Evolutionary conservation across 129 eudicot genomes (phyloP).

Genomic region (Centaurea solstitialis): DNA sequence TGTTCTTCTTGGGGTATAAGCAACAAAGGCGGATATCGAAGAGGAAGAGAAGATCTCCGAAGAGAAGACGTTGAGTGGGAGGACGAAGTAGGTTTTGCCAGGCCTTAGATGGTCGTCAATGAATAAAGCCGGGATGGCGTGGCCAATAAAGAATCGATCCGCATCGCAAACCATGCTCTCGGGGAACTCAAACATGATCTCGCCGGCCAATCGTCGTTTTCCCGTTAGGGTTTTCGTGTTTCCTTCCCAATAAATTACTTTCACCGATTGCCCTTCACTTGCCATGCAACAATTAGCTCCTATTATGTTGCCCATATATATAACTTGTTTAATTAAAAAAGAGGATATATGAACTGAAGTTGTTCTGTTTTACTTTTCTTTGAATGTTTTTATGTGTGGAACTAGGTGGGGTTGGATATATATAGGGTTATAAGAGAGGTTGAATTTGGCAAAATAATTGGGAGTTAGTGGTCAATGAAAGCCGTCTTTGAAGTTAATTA

Average conservation of each 20-base stretch:
- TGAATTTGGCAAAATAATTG: neutral
- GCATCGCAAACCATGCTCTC: slow-evolving; percentile 73
- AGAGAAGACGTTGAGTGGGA: slow-evolving; percentile 65
- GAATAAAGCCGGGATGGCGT: slow-evolving; percentile 50
- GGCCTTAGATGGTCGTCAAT: slow-evolving; percentile 55
- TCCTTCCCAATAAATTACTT: slow-evolving; percentile 55
- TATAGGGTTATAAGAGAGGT: neutral
- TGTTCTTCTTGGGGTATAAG: neutral
- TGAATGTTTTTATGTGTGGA: neutral
- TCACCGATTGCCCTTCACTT: slow-evolving; percentile 22
- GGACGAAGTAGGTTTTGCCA: slow-evolving; percentile 67
- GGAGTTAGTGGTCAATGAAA: neutral
- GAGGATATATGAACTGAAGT: neutral
- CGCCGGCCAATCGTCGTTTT: slow-evolving; percentile 55
- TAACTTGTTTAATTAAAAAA: neutral
- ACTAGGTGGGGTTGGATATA: neutral
- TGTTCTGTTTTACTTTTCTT: neutral
- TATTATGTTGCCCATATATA: slow-evolving; percentile 46
- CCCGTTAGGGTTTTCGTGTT: slow-evolving; percentile 37
- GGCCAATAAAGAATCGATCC: slow-evolving; percentile 72
- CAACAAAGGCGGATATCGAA: slow-evolving; percentile 39
- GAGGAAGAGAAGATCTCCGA: slow-evolving; percentile 54
- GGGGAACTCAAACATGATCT: slow-evolving; percentile 89
- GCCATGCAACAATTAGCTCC: slow-evolving; percentile 9
- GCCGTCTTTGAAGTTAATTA: neutral